Evolutionary conservation across 257 asterid genomes (phyloP).

Genomic region (Jasminum sambac): DNA sequence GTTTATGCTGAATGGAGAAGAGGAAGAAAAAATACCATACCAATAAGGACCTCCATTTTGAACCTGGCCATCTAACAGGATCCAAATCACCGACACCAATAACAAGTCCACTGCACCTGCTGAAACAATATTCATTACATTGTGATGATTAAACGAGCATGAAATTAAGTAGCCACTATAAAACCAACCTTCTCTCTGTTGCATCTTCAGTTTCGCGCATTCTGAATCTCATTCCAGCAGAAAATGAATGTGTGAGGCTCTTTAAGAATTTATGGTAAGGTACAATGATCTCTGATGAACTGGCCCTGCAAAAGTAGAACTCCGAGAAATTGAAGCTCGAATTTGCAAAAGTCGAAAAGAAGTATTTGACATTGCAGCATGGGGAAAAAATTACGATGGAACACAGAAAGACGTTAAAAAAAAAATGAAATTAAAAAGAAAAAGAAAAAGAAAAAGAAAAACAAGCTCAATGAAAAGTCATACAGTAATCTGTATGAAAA

Average conservation of each 20-base stretch:
- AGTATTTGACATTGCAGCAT: background rate
- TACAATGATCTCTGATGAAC: slow-evolving; percentile 73
- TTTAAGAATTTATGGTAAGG: slow-evolving; percentile 73
- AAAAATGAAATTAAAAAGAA: background rate
- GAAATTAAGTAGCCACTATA: background rate
- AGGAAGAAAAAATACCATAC: slow-evolving; percentile 35
- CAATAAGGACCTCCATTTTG: slow-evolving; percentile 93
- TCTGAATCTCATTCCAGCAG: slow-evolving; percentile 87
- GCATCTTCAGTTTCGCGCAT: slow-evolving; percentile 90
- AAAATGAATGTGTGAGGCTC: slow-evolving; percentile 62
- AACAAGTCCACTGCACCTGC: slow-evolving; percentile 78
- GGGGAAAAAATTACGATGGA: background rate
- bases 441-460: too few species aligned
- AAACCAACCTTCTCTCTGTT: slow-evolving; percentile 79
- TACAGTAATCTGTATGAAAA: background rate
- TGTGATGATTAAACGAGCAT: background rate
- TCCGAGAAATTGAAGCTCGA: background rate
- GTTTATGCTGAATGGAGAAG: background rate
- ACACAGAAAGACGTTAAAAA: background rate
- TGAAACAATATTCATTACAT: slow-evolving; percentile 20
- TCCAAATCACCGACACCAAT: slow-evolving; percentile 75
- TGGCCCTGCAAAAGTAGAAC: slow-evolving; percentile 52
- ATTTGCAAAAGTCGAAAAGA: background rate
- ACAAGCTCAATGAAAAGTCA: background rate
- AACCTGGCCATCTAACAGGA: slow-evolving; percentile 89